phyloP scores from a whole-genome alignment of 1,284 basidiomycete species.

The Thecaphora frezii region DNA sequence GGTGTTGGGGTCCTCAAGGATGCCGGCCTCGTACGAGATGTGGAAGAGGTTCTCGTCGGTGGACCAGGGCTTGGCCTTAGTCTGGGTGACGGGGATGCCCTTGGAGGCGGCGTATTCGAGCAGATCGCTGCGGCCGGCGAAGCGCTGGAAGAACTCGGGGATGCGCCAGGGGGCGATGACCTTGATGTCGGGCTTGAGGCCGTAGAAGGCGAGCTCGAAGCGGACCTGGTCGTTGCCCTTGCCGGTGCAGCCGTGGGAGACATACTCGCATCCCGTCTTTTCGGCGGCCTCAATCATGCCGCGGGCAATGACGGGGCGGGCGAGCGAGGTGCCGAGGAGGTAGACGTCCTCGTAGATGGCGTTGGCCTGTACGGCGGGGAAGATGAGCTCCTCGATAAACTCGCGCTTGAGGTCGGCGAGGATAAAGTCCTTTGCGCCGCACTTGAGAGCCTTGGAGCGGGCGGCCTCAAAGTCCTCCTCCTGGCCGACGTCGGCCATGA shows the following conservation, averaged over 20 bases:
- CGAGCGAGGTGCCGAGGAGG: slow-evolving; percentile 94
- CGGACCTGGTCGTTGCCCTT: slow-evolving; percentile 99
- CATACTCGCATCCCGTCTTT: slow-evolving; percentile 70
- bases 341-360: slow-evolving; percentile 99
- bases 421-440: slow-evolving; percentile 94
- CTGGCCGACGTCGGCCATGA: slow-evolving; percentile 99
- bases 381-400: slow-evolving; percentile 95
- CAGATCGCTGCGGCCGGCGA: slow-evolving; percentile 89
- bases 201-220: slow-evolving; percentile 99
- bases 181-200: slow-evolving; percentile 96
- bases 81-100: slow-evolving; percentile 90
- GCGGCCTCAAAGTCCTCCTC: slow-evolving; percentile 98
- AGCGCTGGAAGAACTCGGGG: slow-evolving; percentile 95
- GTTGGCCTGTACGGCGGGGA: slow-evolving; percentile 94
- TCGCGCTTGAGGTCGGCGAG: slow-evolving; percentile 90
- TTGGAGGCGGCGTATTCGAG: slow-evolving; percentile 87
- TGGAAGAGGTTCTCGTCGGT: slow-evolving; percentile 97
- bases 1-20: slow-evolving; percentile 92
- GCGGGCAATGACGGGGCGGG: slow-evolving; percentile 96
- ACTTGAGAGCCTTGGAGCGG: slow-evolving; percentile 82
- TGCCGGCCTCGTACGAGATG: slow-evolving; percentile 98
- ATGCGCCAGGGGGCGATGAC: slow-evolving; percentile 97
- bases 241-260: slow-evolving; percentile 97
- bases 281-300: slow-evolving; percentile 96
- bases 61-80: slow-evolving; percentile 96